Base-by-base conservation (phyloP, 2,329 filamentous ascomycete genomes). In the Parasarocladium wereldwijsianum region DNA sequence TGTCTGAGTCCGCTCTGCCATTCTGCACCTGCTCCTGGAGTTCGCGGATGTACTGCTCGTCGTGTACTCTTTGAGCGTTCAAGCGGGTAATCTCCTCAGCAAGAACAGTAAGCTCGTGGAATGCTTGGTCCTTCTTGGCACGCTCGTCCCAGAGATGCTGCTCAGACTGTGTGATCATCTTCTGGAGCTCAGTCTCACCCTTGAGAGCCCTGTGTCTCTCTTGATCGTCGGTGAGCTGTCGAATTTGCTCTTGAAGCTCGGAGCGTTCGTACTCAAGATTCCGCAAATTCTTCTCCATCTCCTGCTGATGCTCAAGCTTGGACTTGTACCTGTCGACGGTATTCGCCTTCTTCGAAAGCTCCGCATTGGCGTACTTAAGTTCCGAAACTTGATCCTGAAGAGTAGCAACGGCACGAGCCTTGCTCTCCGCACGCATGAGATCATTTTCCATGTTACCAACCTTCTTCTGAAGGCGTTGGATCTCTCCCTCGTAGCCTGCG, bases 301-400 rank as follows among this genome's bases (percentile, higher is more conserved):
- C 54, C 33, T 65, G 66, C 41, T 67, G 61, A 10, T 59, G 58
- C 42, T 72, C 67, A 10, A 76, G 57, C 49, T 76, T 76, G 45
- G 72, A 67, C 46, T 70, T 67, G 43, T 70, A 68, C 33, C 71
- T 60, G 32, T 75, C 71, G 6, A 66, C 67, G 32, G 62, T 70
- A 39, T 76, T 76, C 36, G 71, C 70, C 40, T 71, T 73, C 44
- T 70, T 71, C 30, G 63, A 58, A 9, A 75, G 54, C 35, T 71
- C 64, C 34, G 66, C 64, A 31, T 67, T 69, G 39, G 66, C 63
- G 40, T 67, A 63, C 36, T 64, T 66, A 39, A 74, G 60, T 40
- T 73, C 68, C 24, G 65, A 61, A 16, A 72, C 62, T 45, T 72
- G 63, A 44, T 77, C 72, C 31, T 68, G 58, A 19, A 73, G 54